phyloP scores from a whole-genome alignment of 805 yeast species.

The Yamadazyma kitorensis region DNA sequence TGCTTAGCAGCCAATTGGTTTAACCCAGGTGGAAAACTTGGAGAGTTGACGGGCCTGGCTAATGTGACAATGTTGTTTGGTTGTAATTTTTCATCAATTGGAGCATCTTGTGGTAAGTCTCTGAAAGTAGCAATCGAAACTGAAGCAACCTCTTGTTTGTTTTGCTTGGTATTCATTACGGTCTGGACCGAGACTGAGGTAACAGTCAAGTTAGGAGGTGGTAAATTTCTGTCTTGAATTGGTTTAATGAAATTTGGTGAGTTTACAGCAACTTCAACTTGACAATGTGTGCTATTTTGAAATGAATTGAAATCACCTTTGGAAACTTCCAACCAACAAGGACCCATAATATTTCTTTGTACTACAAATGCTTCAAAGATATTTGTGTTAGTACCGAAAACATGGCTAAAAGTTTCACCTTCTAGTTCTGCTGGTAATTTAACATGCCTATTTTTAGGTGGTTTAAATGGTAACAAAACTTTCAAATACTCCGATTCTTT shows the following conservation, averaged over 20 bases:
- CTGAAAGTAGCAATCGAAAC: slow-evolving; percentile 73
- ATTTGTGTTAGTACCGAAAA: slow-evolving; percentile 73
- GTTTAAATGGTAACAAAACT: slow-evolving; percentile 69
- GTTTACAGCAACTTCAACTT: slow-evolving; percentile 63
- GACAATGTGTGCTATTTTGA: slow-evolving; percentile 73
- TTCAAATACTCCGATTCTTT: slow-evolving; percentile 76
- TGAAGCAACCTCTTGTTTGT: slow-evolving; percentile 84
- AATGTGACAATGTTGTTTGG: slow-evolving; percentile 68
- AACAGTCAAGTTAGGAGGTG: slow-evolving; percentile 65
- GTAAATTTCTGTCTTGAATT: slow-evolving; percentile 29
- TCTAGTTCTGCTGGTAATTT: slow-evolving; percentile 59
- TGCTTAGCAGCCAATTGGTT: slow-evolving; percentile 56
- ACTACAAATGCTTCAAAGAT: slow-evolving; percentile 85
- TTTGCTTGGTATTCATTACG: slow-evolving; percentile 65
- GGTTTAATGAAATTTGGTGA: slow-evolving; percentile 50
- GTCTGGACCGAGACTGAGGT: slow-evolving; percentile 80
- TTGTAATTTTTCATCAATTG: slow-evolving; percentile 56
- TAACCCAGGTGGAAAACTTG: slow-evolving; percentile 74
- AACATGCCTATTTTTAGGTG: slow-evolving; percentile 50
- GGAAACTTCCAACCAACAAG: slow-evolving; percentile 86
- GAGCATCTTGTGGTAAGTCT: slow-evolving; percentile 70
- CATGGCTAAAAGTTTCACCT: slow-evolving; percentile 74
- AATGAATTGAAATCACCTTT: slow-evolving; percentile 58
- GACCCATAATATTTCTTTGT: slow-evolving; percentile 88
- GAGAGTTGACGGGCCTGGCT: slow-evolving; percentile 71